Conservation (phyloP, 2,329 filamentous ascomycete species). For the Ophiostoma perfectum region DNA sequence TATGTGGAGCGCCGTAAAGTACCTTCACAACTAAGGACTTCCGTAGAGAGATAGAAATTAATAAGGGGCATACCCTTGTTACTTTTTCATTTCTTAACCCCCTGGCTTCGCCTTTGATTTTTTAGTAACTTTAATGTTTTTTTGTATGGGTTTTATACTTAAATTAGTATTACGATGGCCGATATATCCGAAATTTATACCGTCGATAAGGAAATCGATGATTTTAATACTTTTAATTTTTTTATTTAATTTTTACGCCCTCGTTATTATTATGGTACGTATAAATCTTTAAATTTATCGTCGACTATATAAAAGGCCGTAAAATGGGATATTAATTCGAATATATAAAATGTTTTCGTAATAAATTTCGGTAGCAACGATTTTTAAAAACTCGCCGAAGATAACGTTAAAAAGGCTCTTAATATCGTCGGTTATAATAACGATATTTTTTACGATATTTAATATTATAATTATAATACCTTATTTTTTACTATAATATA, state of each 20-base stretch:
- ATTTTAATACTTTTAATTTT: background rate
- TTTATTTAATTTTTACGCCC: background rate
- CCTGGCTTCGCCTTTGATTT: background rate
- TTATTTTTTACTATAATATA: no score
- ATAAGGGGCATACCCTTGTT: no score
- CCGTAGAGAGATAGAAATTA: no score
- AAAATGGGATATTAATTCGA: background rate
- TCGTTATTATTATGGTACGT: no score
- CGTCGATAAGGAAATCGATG: background rate
- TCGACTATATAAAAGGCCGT: background rate
- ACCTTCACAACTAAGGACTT: no score
- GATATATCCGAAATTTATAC: background rate
- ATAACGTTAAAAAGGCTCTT: no score
- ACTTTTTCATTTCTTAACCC: background rate
- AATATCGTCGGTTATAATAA: no score
- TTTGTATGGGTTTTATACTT: background rate
- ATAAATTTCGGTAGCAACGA: background rate
- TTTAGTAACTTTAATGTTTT: background rate
- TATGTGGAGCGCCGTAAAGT: no score
- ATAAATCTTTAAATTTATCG: background rate
- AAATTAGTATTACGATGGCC: background rate
- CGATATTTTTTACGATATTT: no score
- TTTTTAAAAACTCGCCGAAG: no score
- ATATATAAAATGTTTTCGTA: background rate
- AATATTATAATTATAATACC: no score